Base-by-base conservation (phyloP, 805 yeast genomes). In the Candida krabiensis region DNA sequence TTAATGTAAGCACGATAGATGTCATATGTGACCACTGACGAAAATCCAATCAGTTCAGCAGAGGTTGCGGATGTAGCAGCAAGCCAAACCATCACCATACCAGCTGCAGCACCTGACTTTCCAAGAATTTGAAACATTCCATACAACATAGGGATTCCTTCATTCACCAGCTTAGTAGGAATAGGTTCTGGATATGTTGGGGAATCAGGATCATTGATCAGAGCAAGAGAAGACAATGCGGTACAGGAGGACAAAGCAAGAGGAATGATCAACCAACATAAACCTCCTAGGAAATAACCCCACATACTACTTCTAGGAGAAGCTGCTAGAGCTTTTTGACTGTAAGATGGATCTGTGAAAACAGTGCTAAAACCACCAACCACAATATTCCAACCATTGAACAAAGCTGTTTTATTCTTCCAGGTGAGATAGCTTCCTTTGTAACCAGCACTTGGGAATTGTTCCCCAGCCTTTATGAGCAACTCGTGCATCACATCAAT, bases 141-240 rank as follows among this genome's bases (percentile, higher is more conserved):
- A 40, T 61, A 64, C 18, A 61, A 49, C 33, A 68, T 52, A 4
- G 70, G 67, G 21, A 67, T 41, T n/a, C 71, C 70, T 18, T 62
- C 69, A 42, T 59, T 60, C 27, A 70, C 69, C 33, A 70, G 67
- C 4, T 51, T 55, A 0, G 61, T 30, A 5, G 67, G 52, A 42
- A 73, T 53, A n/a, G 49, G 51, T 25, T 60, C 44, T 9, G 77
- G 77, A 52, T 65, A 73, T 0, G 77, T 69, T 32, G 57, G 55
- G 31, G 63, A 66, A 3, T 47, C 57, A 12, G 66, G 66, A 29
- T 59, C 55, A 13, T 44, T 41, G 29, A 57, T 36, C 16, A 66
- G 42, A 3, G 67, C 70, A 27, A 64, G 48, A 48, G 70, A 49
- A 2, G 64, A 59, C 37, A 66, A 47, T 16, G 66, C 67, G 11